Evolutionary conservation across 176 grass and related monocot genomes (phyloP), one percentile per base, ranked within the genome.

Genomic region (Carex pumila): DNA sequence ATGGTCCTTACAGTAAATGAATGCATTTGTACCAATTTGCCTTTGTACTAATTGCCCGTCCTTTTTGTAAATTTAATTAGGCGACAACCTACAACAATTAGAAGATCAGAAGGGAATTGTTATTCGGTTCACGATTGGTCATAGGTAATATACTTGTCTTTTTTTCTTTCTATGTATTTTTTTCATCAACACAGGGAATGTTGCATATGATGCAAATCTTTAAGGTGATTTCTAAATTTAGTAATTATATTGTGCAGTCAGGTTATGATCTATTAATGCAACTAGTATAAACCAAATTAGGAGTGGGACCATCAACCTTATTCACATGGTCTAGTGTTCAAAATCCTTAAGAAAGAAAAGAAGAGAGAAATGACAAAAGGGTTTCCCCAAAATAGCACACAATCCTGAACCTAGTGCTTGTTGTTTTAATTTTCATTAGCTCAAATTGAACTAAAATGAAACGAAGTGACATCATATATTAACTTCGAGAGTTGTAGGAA

Each of bases 21-120:
- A 75, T 75, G 21, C 71, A 75, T 50, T 52, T 75, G 12, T 49
- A 75, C 29, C 71, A 77, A 32, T 56, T 34, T 55, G 50, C 73
- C 32, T 12, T 8, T 31, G 6, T 50, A 36, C 50, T 78, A 29
- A 78, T 57, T 57, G 57, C 52, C 37, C 18, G 47, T 43, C 22
- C 50, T 57, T 57, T 75, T 78, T 78, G 73, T 52, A 78, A 57
- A 68, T 80, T 74, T 84, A 81, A 85, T 87, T 63, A 98, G 96
- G 96, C 57, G 89, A 93, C 47, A 90, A 91, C 75, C 91, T 98
- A 71, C 87, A 93, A 86, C 87, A 92, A 79, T 64, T 98, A 37
- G 96, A 97, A 89, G 81, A 87, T 34, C 86, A 97, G 81, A 98
- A 93, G 76, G 93, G 91, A 88, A 93, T 98, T 73, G 67, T 93